Evolutionary conservation across 768 basidiomycete genomes (phyloP), one percentile per base, ranked within the genome.

Genomic region (Auricularia sp.): DNA sequence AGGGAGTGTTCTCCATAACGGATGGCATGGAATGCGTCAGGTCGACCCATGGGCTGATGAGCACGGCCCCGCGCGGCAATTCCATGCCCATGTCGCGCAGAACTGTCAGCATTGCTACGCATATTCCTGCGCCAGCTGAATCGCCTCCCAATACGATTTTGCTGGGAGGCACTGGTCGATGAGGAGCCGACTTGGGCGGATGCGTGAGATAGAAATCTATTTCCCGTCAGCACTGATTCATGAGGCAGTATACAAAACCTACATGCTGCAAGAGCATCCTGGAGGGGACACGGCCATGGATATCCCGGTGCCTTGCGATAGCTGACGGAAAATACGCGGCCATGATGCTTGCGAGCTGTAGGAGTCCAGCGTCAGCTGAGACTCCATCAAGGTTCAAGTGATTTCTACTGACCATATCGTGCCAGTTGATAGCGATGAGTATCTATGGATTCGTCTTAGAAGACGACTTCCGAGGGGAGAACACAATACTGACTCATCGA

Each of bases 1-100:
- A 92, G 2, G 83, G 79, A 1, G 91, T 93, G 72, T 98, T 98
- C 43, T 80, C 77, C 70, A 91, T 83, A 56, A 95, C 82, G 69
- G 90, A 93, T 0, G 93, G 91, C 74, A 98, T 98, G 0, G 91
- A 94, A 73, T 98, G 97, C 0, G 91, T 95, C 18, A 98, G 76
- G 74, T 93, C 90, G 10, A 87, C 89, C 91, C 96, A 98, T 0
- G 97, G 97, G 34, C 92, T 94, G 67, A 98, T 88, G 47, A 98
- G 77, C n/a, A 96, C 80, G 1, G 86, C 93, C 6, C 93, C 97
- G 2, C 93, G 91, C 3, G 95, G 96, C 53, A 83, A 67, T 3
- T 93, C 93, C 33, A 95, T 77, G 2, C 84, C 86, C 0, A 82
- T 76, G 73, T 99, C 97, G 16, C 97, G 88, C 58, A 99, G 83